Conservation (phyloP, 73 alveolate species). For the Stentor roeselii region DNA sequence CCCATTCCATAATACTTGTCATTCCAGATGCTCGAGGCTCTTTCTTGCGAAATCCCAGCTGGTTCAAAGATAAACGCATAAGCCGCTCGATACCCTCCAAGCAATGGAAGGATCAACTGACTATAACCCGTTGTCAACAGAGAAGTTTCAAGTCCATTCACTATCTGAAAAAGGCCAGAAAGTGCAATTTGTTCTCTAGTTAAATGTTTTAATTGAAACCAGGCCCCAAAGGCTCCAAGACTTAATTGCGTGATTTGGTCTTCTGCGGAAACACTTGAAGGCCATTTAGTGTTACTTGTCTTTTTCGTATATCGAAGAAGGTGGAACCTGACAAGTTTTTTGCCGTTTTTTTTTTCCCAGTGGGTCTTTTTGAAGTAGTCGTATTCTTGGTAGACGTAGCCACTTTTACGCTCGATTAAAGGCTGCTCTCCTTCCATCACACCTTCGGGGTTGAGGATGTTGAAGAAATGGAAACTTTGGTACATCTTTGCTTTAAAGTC, state of each 20-base stretch:
- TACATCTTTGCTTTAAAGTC: neutral
- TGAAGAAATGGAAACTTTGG: slow-evolving; percentile 3
- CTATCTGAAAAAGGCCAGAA: neutral
- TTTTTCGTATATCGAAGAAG: neutral
- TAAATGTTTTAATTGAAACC: slow-evolving; percentile 1
- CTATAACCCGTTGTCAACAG: neutral
- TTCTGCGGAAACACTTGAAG: neutral
- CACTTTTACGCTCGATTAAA: neutral
- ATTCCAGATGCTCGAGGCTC: neutral
- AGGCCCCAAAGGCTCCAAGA: slow-evolving; percentile 1
- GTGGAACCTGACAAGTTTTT: neutral
- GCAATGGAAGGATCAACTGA: neutral
- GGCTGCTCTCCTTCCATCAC: slow-evolving; percentile 23
- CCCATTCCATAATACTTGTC: slow-evolving; percentile 20
- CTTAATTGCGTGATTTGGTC: slow-evolving; percentile 7
- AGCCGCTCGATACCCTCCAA: neutral
- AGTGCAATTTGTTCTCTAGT: slow-evolving; percentile 3
- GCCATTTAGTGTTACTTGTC: neutral
- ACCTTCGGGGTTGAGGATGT: slow-evolving; percentile 21
- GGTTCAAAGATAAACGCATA: neutral
- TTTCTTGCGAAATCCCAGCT: neutral
- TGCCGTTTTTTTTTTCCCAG: neutral
- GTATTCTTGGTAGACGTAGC: slow-evolving; percentile 17
- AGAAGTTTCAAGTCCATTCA: neutral
- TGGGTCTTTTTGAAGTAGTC: neutral